These are phyloP conservation scores for Melaleuca quinquenervia DNA, from an alignment of 345 rosid genomes.

Conservation along the genomic window DNA sequence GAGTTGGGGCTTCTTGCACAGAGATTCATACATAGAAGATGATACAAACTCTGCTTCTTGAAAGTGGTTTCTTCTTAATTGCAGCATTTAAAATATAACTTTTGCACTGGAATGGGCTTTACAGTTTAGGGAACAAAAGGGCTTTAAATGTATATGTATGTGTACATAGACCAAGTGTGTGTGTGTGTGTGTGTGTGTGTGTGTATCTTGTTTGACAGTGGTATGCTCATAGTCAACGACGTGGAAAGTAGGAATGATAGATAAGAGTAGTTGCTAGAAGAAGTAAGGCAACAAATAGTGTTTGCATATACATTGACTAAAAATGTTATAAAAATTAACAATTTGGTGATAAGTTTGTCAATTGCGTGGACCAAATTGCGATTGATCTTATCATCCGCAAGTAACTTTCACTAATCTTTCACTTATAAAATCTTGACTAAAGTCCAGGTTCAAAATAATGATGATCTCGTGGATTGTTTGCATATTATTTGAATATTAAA, in stretches of 20 bases:
- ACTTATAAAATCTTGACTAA: background rate
- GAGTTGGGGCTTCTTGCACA: background rate
- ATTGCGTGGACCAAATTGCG: background rate
- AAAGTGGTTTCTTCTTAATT: background rate
- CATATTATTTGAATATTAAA: background rate
- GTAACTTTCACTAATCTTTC: background rate
- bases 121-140: background rate
- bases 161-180: background rate
- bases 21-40: background rate
- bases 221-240: background rate
- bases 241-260: background rate
- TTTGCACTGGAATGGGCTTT: background rate
- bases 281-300: background rate
- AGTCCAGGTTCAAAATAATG: background rate
- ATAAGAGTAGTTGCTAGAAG: background rate
- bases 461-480: background rate
- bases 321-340: background rate
- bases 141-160: background rate
- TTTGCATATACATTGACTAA: background rate
- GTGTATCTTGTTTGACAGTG: background rate
- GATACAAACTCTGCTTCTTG: background rate
- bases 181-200: too few relatives aligned
- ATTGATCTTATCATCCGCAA: background rate
- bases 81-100: background rate
- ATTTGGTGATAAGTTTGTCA: background rate